phyloP scores from a whole-genome alignment of 345 rosid species.

The Stellera chamaejasme region DNA sequence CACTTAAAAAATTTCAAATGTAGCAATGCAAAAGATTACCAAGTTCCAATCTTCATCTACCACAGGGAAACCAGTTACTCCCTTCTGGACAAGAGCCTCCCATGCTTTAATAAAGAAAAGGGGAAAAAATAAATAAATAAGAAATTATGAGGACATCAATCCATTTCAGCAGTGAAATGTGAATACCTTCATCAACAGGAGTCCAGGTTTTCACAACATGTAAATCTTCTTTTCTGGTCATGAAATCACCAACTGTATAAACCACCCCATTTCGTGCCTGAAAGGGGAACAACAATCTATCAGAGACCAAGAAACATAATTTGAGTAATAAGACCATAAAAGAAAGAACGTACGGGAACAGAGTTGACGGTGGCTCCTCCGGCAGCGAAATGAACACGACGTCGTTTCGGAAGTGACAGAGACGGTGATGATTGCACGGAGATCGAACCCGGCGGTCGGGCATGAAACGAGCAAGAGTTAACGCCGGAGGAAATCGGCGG shows the following conservation, averaged over 20 bases:
- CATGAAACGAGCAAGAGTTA: constrained; percentile 5
- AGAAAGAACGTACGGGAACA: constrained; percentile 33
- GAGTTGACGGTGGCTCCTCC: constrained; percentile 35
- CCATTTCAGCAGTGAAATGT: not conserved
- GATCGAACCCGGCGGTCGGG: constrained; percentile 8
- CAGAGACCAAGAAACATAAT: not conserved
- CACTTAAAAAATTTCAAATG: not conserved
- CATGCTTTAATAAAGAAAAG: constrained; percentile 39
- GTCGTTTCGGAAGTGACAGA: constrained; percentile 17
- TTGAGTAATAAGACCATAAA: not conserved
- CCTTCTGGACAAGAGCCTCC: constrained; percentile 71
- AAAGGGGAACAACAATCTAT: constrained; percentile 4
- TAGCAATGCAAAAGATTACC: constrained; percentile 29
- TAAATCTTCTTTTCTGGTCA: constrained; percentile 63
- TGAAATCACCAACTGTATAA: constrained; percentile 82
- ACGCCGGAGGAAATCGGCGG: constrained; percentile 8
- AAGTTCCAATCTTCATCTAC: constrained; percentile 79
- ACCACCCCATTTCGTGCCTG: constrained; percentile 50
- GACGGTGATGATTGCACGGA: constrained; percentile 7
- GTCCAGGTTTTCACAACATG: constrained; percentile 70
- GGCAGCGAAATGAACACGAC: constrained; percentile 15
- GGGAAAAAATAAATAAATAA: not conserved
- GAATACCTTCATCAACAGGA: constrained; percentile 72
- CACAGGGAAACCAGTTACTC: constrained; percentile 90
- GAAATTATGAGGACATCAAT: not conserved